Percentiles rank a stretch among this genome's conserved stretches.
Conservation (phyloP, 345 rosid species). For the Aquilaria sinensis region DNA sequence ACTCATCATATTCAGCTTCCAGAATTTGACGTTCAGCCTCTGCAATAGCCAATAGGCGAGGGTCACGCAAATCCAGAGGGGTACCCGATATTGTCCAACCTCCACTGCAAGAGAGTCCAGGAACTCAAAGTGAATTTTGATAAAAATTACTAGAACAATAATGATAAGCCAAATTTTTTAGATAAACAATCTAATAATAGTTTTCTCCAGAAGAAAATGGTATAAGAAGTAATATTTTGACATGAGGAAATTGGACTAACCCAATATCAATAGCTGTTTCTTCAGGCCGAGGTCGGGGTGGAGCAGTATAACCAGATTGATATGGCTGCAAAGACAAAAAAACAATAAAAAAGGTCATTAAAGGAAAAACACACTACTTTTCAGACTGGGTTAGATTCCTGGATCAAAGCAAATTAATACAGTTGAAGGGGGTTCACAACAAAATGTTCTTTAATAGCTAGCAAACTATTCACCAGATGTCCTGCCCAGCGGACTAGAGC, state of each 20-base stretch:
- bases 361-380: too few species aligned
- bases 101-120: constrained; percentile 39
- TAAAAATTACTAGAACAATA: not conserved
- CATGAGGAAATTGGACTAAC: constrained; percentile 33
- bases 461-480: too few species aligned
- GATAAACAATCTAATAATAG: too few species aligned
- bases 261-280: constrained; percentile 82
- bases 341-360: too few species aligned
- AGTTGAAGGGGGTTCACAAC: too few species aligned
- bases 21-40: constrained; percentile 88
- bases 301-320: constrained; percentile 80
- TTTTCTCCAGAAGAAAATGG: not conserved
- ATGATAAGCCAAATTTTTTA: constrained; percentile 8
- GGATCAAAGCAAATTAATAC: not conserved
- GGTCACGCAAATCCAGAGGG: constrained; percentile 73
- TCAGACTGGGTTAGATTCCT: not conserved
- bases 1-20: constrained; percentile 83
- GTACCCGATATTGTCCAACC: constrained; percentile 92
- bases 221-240: not conserved
- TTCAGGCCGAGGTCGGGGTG: constrained; percentile 51
- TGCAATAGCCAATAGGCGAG: constrained; percentile 78
- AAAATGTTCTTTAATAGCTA: too few species aligned
- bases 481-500: too few species aligned
- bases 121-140: not conserved
- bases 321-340: constrained; percentile 46